Percentiles rank a stretch among this genome's conserved stretches.
These are phyloP conservation scores for Hypoxylon sp. DNA, from an alignment of 2,329 filamentous ascomycete genomes.

Conservation along the genomic window DNA sequence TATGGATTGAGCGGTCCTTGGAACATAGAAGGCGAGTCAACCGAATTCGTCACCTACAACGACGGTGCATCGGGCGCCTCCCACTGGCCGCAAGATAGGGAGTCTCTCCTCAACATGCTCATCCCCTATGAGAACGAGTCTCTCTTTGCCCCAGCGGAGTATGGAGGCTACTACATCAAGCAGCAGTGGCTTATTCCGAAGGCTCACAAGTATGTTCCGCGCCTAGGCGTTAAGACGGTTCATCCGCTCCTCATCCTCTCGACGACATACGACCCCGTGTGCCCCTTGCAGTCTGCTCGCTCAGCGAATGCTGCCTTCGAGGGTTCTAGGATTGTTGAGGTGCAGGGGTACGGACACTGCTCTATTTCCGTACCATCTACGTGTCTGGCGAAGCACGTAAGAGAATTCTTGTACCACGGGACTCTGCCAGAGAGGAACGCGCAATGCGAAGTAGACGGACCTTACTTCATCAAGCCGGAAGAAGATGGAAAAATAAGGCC, in stretches of 20 bases:
- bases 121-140: slow-evolving; percentile 54
- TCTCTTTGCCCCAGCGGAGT: slow-evolving; percentile 52
- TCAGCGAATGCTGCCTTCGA: slow-evolving; percentile 56
- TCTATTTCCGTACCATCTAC: slow-evolving; percentile 57
- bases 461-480: slow-evolving; percentile 56
- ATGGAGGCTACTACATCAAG: slow-evolving; percentile 50
- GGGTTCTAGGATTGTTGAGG: slow-evolving; percentile 58
- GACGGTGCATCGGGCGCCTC: slow-evolving; percentile 52
- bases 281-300: slow-evolving; percentile 60
- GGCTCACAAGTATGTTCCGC: slow-evolving; percentile 52
- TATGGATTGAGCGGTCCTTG: slow-evolving; percentile 51
- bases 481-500: slow-evolving; percentile 38
- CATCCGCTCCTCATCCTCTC: slow-evolving; percentile 69
- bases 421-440: slow-evolving; percentile 56
- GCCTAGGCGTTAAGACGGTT: slow-evolving; percentile 57
- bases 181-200: slow-evolving; percentile 53
- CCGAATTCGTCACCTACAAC: slow-evolving; percentile 52
- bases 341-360: slow-evolving; percentile 62
- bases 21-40: slow-evolving; percentile 49
- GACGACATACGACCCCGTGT: slow-evolving; percentile 72
- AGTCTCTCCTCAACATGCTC: slow-evolving; percentile 55
- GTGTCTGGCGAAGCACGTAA: slow-evolving; percentile 56
- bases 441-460: slow-evolving; percentile 57
- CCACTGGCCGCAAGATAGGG: slow-evolving; percentile 55
- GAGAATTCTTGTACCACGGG: slow-evolving; percentile 57